Evolutionary conservation across 257 asterid species (phyloP).

Genomic region (Verbena officinalis): DNA sequence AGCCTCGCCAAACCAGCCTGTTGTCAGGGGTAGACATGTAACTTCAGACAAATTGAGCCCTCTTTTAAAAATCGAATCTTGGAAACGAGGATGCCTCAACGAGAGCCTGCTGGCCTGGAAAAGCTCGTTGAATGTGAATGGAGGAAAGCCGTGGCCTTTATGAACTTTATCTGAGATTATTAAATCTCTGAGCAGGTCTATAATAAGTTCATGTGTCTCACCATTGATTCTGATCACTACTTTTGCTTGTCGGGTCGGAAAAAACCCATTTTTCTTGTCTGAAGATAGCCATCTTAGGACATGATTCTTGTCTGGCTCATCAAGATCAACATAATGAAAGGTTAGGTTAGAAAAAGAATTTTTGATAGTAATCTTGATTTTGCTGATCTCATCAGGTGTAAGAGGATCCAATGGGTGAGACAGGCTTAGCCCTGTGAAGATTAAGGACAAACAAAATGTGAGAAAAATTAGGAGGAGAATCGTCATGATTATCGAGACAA

Average conservation of each 20-base stretch:
- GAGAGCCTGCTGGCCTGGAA: conserved; percentile 49
- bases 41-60: conserved; percentile 66
- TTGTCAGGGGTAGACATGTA: conserved; percentile 60
- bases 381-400: conserved; percentile 49
- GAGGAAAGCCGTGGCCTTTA: conserved; percentile 62
- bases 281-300: conserved; percentile 56
- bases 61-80: conserved; percentile 52
- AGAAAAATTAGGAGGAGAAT: conserved; percentile 25
- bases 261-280: conserved; percentile 7
- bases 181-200: conserved; percentile 41
- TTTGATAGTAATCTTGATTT: conserved; percentile 44
- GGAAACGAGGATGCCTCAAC: conserved; percentile 40
- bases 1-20: conserved; percentile 73
- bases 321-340: conserved; percentile 64
- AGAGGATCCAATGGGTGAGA: conserved; percentile 79
- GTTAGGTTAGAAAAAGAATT: conserved; percentile 46
- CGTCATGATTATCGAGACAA: conserved; percentile 38
- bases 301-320: conserved; percentile 62
- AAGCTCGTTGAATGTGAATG: conserved; percentile 55
- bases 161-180: conserved; percentile 46
- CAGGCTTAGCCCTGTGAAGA: conserved; percentile 16
- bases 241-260: conserved; percentile 51
- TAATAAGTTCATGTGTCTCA: conserved; percentile 49
- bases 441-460: neutral
- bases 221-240: conserved; percentile 49